Evolutionary conservation across 768 basidiomycete genomes (phyloP), one percentile per base, ranked within the genome.

Genomic region (Pleurotus ostreatus): DNA sequence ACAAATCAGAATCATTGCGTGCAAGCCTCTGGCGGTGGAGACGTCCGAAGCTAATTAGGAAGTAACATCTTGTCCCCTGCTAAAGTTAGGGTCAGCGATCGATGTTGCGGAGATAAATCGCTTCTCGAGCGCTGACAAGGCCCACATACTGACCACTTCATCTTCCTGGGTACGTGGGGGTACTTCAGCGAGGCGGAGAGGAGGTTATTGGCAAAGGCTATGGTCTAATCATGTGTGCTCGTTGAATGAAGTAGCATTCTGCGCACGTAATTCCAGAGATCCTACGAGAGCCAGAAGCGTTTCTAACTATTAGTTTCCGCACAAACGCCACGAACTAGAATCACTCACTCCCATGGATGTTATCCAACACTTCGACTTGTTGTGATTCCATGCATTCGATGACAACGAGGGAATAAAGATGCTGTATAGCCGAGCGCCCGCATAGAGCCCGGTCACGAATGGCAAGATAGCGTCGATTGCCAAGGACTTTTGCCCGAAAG

Each of bases 71-170:
- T 38, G 51, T 41, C 41, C 51, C 51, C 39, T 40, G 41, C 25
- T 53, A 41, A 47, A 40, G 23, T 53, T 9, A 39, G 34, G 38
- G 51, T 40, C 51, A 41, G 37, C 51, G 51, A 41, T 18, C 41
- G 39, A 53, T 43, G 51, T 11, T 53, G 51, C 51, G 51, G 51
- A 53, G 51, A 53, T 53, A 43, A 53, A 53, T 23, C 51, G 39
- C 39, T 34, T 39, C 39, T 53, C 7, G 8, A 22, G 20, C 41
- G 41, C 30, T 34, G 30, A 9, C 8, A 34, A 34, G 23, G 30
- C 30, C 30, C 30, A 34, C 8, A 34, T 8, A 11, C 30, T 11
- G 30, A 34, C 11, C 11, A 2, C 30, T 34, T 34, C 30, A 4
- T 11, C 9, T 11, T 34, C 30, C 9, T 3, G 11, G 3, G 30